Conservation (phyloP, 2,329 filamentous ascomycete species). For the Sporothrix pseudoabietina region DNA sequence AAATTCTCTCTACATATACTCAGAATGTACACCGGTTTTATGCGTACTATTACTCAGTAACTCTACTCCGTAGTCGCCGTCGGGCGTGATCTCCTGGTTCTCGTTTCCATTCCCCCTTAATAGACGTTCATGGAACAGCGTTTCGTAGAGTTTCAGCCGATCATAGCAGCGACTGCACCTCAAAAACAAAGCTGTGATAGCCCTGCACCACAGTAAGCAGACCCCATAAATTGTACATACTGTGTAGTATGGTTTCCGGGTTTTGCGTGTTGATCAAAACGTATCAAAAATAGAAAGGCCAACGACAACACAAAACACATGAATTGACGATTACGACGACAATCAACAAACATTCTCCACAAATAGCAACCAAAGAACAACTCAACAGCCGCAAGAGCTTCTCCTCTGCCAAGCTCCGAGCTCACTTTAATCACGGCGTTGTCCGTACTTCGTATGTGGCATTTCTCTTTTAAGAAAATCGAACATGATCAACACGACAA, state of each 20-base stretch:
- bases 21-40: too few species aligned
- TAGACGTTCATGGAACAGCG: conserved; percentile 3
- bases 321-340: background rate
- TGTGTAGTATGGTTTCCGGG: background rate
- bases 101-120: background rate
- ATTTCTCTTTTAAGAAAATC: background rate
- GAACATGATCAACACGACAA: conserved; percentile 1
- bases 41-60: too few species aligned
- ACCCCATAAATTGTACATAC: too few species aligned
- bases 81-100: conserved; percentile 12
- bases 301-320: background rate
- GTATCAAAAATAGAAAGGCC: background rate
- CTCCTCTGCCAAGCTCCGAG: background rate
- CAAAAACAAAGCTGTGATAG: background rate
- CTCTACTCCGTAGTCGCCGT: too few species aligned
- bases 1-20: background rate
- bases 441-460: background rate
- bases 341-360: background rate
- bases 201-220: background rate
- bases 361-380: background rate
- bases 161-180: background rate
- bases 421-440: conserved; percentile 10
- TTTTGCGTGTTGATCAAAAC: background rate
- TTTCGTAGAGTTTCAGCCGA: conserved; percentile 28
- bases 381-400: background rate